phyloP scores from a whole-genome alignment of 352 stramenopile species.

The Pythium pyrilobum region DNA sequence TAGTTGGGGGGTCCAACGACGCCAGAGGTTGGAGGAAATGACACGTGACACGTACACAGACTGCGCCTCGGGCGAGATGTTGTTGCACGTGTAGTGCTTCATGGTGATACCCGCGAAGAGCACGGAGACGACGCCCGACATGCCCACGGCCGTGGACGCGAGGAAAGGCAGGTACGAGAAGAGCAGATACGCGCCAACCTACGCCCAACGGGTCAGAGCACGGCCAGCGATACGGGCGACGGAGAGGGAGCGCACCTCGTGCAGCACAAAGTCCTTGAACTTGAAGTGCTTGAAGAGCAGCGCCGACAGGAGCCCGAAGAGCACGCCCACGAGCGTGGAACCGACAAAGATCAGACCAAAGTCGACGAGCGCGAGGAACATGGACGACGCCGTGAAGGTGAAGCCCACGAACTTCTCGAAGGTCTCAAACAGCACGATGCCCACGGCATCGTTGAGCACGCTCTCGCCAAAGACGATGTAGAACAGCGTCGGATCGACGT shows the following conservation, averaged over 20 bases:
- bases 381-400: slow-evolving; percentile 27
- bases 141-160: slow-evolving; percentile 17
- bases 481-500: slow-evolving; percentile 68
- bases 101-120: slow-evolving; percentile 60
- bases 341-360: slow-evolving; percentile 67
- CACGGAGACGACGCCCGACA: slow-evolving; percentile 76
- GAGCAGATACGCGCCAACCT: slow-evolving; percentile 28
- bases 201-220: background rate
- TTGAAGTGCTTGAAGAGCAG: slow-evolving; percentile 70
- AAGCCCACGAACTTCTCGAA: slow-evolving; percentile 63
- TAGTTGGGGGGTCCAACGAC: background rate
- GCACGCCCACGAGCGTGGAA: slow-evolving; percentile 54
- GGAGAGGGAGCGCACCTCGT: slow-evolving; percentile 50
- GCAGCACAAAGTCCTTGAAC: slow-evolving; percentile 44
- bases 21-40: background rate
- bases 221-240: no score
- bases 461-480: slow-evolving; percentile 85
- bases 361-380: slow-evolving; percentile 34
- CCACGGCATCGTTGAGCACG: slow-evolving; percentile 79
- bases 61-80: slow-evolving; percentile 24
- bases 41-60: slow-evolving; percentile 16
- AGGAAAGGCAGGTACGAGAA: slow-evolving; percentile 36
- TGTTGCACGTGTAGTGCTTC: slow-evolving; percentile 38
- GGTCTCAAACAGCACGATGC: slow-evolving; percentile 71
- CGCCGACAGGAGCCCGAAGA: slow-evolving; percentile 42